Conservation (phyloP, 2,329 filamentous ascomycete species). For the Penicillium aurantiogriseum region DNA sequence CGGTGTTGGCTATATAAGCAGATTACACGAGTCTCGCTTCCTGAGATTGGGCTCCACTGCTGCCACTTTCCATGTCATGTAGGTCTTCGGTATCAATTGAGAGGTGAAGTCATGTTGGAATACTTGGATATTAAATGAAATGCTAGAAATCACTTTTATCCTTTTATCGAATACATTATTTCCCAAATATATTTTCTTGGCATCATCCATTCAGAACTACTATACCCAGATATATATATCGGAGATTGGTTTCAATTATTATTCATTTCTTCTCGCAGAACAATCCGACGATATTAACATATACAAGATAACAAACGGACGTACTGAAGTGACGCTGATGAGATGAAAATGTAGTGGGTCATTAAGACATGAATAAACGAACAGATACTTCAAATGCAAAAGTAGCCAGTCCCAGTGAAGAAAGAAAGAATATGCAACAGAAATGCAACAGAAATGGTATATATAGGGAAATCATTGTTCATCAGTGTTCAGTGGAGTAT, state of each 20-base stretch:
- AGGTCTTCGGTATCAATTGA: not conserved
- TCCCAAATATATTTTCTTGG: rapidly evolving
- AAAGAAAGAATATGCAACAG: not conserved
- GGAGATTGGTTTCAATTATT: too few species aligned
- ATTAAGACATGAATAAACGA: not conserved
- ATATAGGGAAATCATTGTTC: not conserved
- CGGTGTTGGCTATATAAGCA: not conserved
- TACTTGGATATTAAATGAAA: too few species aligned
- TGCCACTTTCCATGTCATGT: not conserved
- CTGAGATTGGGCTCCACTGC: not conserved
- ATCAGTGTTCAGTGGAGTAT: not conserved
- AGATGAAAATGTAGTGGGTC: not conserved
- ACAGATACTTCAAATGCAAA: not conserved
- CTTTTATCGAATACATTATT: not conserved
- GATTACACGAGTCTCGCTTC: too few species aligned
- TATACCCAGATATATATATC: not conserved
- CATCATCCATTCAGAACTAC: rapidly evolving
- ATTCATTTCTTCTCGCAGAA: not conserved
- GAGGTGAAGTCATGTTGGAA: not conserved
- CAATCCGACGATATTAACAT: too few species aligned
- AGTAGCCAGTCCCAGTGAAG: not conserved
- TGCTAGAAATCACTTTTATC: not conserved
- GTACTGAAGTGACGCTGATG: not conserved
- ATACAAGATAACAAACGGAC: not conserved
- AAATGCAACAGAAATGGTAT: constrained; percentile 2